phyloP scores from a whole-genome alignment of 208 protist genomes.

The Entamoeba moshkovskii region DNA sequence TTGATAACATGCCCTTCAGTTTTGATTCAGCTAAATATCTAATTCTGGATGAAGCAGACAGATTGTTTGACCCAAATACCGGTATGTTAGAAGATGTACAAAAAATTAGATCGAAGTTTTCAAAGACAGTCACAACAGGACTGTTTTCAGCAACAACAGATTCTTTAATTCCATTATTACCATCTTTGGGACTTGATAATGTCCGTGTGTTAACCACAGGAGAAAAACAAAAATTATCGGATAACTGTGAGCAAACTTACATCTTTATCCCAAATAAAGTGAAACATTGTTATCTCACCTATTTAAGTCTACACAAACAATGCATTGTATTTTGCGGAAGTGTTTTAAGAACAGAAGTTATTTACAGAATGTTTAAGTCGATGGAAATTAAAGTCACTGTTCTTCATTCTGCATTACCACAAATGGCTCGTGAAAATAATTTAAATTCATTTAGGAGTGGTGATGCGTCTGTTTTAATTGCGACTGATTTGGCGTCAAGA shows the following conservation, averaged over 20 bases:
- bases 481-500: conserved; percentile 85
- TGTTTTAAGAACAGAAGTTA: background rate
- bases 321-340: background rate
- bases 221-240: background rate
- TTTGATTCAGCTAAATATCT: conserved; percentile 15
- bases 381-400: background rate
- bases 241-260: background rate
- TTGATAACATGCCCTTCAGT: conserved; percentile 11
- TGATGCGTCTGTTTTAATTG: conserved; percentile 69
- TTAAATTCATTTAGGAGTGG: conserved; percentile 27
- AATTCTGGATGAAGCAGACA: background rate
- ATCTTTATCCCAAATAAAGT: background rate
- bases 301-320: background rate
- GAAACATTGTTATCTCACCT: background rate
- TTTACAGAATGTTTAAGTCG: background rate
- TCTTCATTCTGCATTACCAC: background rate
- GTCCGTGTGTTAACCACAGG: background rate
- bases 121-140: background rate
- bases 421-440: conserved; percentile 2
- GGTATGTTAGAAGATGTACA: background rate
- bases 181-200: background rate
- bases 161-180: background rate
- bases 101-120: background rate
- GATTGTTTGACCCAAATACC: background rate
- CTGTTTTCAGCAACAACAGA: background rate